phyloP scores from a whole-genome alignment of 2,329 filamentous ascomycete genomes.

The Phialophora chinensis region DNA sequence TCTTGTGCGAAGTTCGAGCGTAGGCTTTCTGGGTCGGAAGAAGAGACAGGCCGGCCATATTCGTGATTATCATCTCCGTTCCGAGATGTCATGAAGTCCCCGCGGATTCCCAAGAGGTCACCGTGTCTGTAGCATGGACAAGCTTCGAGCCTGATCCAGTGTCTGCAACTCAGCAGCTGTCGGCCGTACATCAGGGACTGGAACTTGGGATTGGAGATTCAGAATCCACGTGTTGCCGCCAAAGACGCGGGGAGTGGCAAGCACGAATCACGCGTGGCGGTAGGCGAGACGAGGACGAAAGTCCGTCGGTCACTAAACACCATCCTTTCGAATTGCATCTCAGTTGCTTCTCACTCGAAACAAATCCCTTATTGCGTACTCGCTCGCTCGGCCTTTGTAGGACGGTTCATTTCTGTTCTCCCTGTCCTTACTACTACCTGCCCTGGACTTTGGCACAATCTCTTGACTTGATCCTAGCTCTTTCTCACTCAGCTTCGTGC shows the following conservation, averaged over 20 bases:
- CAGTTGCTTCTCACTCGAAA: background rate
- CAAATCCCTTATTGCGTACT: background rate
- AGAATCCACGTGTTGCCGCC: too few species aligned
- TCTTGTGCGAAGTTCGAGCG: background rate
- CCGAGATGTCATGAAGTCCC: background rate
- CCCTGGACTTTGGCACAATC: background rate
- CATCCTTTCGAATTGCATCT: background rate
- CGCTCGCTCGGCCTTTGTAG: background rate
- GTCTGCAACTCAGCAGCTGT: background rate
- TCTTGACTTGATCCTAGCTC: too few species aligned
- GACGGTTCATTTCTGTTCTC: background rate
- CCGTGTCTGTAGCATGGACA: background rate
- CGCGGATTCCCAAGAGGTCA: background rate
- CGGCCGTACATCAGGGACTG: background rate
- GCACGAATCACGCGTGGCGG: background rate
- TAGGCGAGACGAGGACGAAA: background rate
- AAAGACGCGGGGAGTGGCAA: too few species aligned
- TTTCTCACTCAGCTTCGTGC: conserved; percentile 2
- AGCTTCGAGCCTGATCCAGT: background rate
- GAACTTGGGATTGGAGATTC: background rate
- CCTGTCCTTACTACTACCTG: background rate
- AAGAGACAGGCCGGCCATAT: background rate
- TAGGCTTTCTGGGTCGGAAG: background rate
- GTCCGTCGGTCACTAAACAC: background rate
- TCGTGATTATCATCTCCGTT: background rate